Evolutionary conservation across 257 asterid genomes (phyloP), one percentile per base, ranked within the genome.

Genomic region (Leptodermis oblonga): DNA sequence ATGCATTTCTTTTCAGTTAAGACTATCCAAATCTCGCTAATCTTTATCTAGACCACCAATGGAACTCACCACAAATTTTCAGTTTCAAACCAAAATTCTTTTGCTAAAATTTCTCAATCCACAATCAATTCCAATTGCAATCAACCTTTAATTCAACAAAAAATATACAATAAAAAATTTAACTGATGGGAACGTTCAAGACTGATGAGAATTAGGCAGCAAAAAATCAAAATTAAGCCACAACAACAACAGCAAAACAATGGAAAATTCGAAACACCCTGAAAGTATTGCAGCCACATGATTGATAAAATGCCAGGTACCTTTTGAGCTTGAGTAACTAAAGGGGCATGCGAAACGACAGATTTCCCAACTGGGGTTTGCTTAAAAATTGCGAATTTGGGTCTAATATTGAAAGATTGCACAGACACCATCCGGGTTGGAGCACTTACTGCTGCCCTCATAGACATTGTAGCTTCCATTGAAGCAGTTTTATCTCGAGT

Each of bases 301-400:
- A 36, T 8, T 49, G 45, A 65, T 37, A 70, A 23, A 26, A 59
- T 18, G 28, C 4, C 20, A 59, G 72, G 42, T 63, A 89, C 98
- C 98, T 83, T 85, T 65, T 87, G 96, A 81, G 94, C 87, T 74
- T 70, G 73, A 76, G 88, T 26, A 49, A 52, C 36, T 17, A 74
- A 61, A 39, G 54, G 63, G 73, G 33, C 22, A 33, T 39, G 54
- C 36, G 14, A 70, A 3, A 70, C 36, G 70, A 39, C 20, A 18
- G 68, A 68, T 26, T 23, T 74, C 28, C 74, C 65, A 41, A 69
- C 59, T 61, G 78, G 74, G 65, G 62, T 67, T 26, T 84, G 75
- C 70, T 76, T 63, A 20, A 78, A 78, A 74, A 75, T 62, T 26
- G 80, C 42, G 51, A 79, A 72, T 51, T 68, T 75, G 70, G 74